Conservation (phyloP, 164 flowering plant species). For the Protea cynaroides region DNA sequence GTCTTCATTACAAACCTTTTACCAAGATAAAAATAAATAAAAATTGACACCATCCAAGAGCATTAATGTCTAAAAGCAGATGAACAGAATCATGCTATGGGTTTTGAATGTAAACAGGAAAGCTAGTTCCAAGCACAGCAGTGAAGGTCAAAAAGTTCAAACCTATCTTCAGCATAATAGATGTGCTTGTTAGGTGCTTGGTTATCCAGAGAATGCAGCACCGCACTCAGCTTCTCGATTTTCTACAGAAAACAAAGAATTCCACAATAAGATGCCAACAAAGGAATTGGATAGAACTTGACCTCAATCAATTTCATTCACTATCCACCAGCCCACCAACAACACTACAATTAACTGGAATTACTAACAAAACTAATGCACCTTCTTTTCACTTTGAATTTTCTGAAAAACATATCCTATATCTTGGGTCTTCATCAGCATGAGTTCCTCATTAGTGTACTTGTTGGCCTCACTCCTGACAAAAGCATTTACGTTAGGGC, state of each 20-base stretch:
- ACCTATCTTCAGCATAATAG: constrained; percentile 83
- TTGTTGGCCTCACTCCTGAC: constrained; percentile 62
- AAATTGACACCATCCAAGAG: no score
- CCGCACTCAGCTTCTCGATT: constrained; percentile 62
- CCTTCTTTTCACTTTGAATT: constrained; percentile 76
- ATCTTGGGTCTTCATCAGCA: constrained; percentile 92
- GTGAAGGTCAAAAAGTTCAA: neutral
- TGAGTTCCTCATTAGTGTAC: constrained; percentile 64
- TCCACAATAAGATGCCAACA: neutral
- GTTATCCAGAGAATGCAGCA: constrained; percentile 50
- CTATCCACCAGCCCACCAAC: neutral
- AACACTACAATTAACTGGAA: no score
- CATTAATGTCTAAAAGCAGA: neutral
- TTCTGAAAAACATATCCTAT: constrained; percentile 75
- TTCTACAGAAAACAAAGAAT: constrained; percentile 44
- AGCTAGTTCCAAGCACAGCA: neutral
- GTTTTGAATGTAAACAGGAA: neutral
- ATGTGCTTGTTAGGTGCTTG: constrained; percentile 52
- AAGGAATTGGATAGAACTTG: neutral
- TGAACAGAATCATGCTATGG: neutral
- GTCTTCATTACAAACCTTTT: no score
- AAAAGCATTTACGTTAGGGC: neutral
- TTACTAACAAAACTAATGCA: constrained; percentile 1
- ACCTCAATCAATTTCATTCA: neutral
- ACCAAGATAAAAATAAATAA: no score